Conservation (phyloP, 164 flowering plant species). For the Vitis labrusca region DNA sequence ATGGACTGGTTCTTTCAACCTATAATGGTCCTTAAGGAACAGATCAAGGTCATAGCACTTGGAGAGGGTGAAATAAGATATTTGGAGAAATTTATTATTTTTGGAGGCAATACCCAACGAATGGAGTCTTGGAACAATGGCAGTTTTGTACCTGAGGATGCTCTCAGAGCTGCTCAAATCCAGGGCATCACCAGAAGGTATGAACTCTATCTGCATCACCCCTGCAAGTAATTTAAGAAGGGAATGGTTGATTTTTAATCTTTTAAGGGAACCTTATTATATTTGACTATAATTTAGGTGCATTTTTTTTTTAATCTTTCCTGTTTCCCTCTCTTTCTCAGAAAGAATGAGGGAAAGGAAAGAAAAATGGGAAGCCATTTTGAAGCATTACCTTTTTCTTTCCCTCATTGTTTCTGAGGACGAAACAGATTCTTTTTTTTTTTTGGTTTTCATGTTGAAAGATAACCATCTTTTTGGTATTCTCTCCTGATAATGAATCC, state of each 20-base stretch:
- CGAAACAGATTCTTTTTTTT: too few relatives aligned
- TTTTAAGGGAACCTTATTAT: too few relatives aligned
- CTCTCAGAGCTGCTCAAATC: constrained; percentile 81
- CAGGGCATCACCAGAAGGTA: constrained; percentile 92
- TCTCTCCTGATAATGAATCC: neutral
- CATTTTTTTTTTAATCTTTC: too few relatives aligned
- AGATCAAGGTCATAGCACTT: constrained; percentile 57
- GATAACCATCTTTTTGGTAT: neutral
- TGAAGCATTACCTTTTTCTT: too few relatives aligned
- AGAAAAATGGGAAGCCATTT: too few relatives aligned
- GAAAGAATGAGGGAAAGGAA: too few relatives aligned
- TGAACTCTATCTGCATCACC: neutral
- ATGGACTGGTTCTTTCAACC: constrained; percentile 93
- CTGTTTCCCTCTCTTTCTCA: too few relatives aligned
- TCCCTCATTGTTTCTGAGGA: neutral
- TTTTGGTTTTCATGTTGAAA: neutral
- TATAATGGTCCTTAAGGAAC: constrained; percentile 74
- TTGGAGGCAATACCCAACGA: constrained; percentile 44
- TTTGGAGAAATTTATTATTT: constrained; percentile 64
- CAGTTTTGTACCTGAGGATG: constrained; percentile 48
- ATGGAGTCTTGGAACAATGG: constrained; percentile 76
- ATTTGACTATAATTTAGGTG: too few relatives aligned
- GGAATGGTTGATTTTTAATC: too few relatives aligned
- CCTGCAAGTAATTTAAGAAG: too few relatives aligned
- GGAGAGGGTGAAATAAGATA: constrained; percentile 55